A percentile compares a stretch with the other conserved stretches of the same genome.
Conservation (phyloP, 768 basidiomycete genomes). For the Amanita thiersii region DNA sequence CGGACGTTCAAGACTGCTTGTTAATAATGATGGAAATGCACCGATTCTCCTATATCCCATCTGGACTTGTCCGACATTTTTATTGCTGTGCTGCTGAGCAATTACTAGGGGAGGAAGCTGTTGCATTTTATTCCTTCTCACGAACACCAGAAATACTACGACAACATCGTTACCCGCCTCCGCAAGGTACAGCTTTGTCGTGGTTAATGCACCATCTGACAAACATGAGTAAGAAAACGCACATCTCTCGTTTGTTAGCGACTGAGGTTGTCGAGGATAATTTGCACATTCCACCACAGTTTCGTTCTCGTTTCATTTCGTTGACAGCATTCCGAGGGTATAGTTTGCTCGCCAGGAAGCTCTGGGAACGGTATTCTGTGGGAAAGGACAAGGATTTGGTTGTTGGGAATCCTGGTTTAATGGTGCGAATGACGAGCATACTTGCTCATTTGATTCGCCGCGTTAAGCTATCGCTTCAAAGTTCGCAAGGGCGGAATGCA, state of each 20-base stretch:
- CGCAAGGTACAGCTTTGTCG: slow-evolving; percentile 32
- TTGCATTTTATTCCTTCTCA: slow-evolving; percentile 38
- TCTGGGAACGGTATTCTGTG: slow-evolving; percentile 50
- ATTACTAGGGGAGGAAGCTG: slow-evolving; percentile 25
- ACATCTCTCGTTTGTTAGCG: slow-evolving; percentile 42
- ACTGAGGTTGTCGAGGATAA: slow-evolving; percentile 35
- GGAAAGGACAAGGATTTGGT: slow-evolving; percentile 34
- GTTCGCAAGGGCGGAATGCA: not conserved
- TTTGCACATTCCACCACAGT: slow-evolving; percentile 31
- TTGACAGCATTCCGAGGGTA: slow-evolving; percentile 39
- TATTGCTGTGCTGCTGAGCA: slow-evolving; percentile 30
- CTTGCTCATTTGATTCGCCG: slow-evolving; percentile 22
- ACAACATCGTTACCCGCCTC: slow-evolving; percentile 39
- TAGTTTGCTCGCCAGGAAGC: slow-evolving; percentile 34
- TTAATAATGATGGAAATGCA: slow-evolving; percentile 34
- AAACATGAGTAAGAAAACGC: slow-evolving; percentile 25
- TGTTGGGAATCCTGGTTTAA: slow-evolving; percentile 32
- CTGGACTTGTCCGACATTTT: slow-evolving; percentile 35
- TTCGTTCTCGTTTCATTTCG: slow-evolving; percentile 43
- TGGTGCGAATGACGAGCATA: slow-evolving; percentile 46
- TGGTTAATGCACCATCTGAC: slow-evolving; percentile 48
- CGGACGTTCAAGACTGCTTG: slow-evolving; percentile 30
- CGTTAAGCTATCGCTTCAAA: slow-evolving; percentile 12
- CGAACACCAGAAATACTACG: slow-evolving; percentile 23
- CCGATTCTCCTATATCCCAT: slow-evolving; percentile 28